phyloP scores from a whole-genome alignment of 1,139 yeast species.

The Candida sanyaensis region DNA sequence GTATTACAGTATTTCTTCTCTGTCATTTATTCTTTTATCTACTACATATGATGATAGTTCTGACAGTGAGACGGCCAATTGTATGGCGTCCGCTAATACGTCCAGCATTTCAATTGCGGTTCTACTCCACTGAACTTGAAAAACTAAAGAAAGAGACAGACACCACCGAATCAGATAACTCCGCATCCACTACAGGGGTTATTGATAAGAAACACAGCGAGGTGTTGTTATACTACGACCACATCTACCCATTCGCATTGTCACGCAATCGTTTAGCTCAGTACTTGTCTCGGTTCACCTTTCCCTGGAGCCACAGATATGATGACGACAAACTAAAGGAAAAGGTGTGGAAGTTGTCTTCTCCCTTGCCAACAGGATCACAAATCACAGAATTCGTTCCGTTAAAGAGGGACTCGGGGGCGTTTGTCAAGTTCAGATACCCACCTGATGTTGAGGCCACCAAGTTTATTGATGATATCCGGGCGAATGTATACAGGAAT shows the following conservation, averaged over 20 bases:
- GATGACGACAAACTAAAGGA: conserved; percentile 22
- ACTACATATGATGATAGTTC: neutral
- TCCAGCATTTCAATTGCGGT: conserved; percentile 10
- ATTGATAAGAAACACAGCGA: conserved; percentile 36
- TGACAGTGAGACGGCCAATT: neutral
- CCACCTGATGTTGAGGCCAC: conserved; percentile 53
- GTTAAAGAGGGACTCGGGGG: conserved; percentile 85
- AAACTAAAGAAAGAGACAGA: conserved; percentile 36
- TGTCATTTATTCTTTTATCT: neutral
- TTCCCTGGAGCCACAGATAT: conserved; percentile 17
- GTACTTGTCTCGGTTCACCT: conserved; percentile 20
- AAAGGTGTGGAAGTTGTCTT: conserved; percentile 23
- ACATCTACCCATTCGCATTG: conserved; percentile 28
- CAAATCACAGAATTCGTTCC: conserved; percentile 56
- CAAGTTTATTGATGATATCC: conserved; percentile 52
- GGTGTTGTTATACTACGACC: conserved; percentile 40
- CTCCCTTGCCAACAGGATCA: conserved; percentile 35
- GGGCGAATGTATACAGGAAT: conserved; percentile 45
- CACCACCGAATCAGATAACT: conserved; percentile 30
- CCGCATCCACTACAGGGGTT: conserved; percentile 47
- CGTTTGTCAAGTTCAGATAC: conserved; percentile 73
- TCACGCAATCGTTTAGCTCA: conserved; percentile 26
- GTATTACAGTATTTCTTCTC: neutral
- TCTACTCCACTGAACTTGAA: conserved; percentile 30
- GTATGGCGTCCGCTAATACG: neutral